Conservation (phyloP, 2,329 filamentous ascomycete species). For the Pezicula rhizophila region DNA sequence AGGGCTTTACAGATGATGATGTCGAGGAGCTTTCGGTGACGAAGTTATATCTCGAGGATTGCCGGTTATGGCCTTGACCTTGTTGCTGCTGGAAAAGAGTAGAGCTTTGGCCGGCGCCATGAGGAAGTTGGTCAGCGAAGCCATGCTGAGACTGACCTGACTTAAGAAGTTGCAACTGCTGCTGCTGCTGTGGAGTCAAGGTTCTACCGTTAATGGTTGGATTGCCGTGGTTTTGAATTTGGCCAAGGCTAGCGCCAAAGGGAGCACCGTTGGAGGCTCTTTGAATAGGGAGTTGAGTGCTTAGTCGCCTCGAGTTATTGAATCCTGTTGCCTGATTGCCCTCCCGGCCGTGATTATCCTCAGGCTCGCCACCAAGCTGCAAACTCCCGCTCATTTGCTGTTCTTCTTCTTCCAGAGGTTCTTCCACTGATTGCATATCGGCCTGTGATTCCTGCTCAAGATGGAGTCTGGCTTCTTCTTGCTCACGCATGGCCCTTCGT, state of each 20-base stretch:
- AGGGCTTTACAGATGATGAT: slow-evolving; percentile 61
- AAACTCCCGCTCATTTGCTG: slow-evolving; percentile 70
- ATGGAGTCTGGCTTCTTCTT: slow-evolving; percentile 51
- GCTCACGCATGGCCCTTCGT: slow-evolving; percentile 68
- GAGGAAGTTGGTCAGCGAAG: slow-evolving; percentile 56
- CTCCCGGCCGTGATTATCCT: slow-evolving; percentile 59
- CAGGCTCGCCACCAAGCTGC: slow-evolving; percentile 86
- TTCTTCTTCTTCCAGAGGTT: slow-evolving; percentile 60
- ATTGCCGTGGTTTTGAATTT: slow-evolving; percentile 46
- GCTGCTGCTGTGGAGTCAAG: slow-evolving; percentile 75
- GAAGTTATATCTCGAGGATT: slow-evolving; percentile 84
- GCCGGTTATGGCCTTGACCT: slow-evolving; percentile 61
- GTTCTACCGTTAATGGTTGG: slow-evolving; percentile 62
- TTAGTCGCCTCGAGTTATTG: slow-evolving; percentile 48
- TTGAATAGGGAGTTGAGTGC: slow-evolving; percentile 73
- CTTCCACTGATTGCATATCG: slow-evolving; percentile 39
- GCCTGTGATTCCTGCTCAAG: slow-evolving; percentile 48
- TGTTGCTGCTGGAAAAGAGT: slow-evolving; percentile 48
- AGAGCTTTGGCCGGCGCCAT: slow-evolving; percentile 44
- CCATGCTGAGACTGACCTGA: slow-evolving; percentile 32
- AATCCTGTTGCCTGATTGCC: slow-evolving; percentile 35
- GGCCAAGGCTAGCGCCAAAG: slow-evolving; percentile 46
- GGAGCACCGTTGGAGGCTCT: slow-evolving; percentile 46
- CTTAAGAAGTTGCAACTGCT: slow-evolving; percentile 56
- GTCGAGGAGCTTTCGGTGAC: slow-evolving; percentile 65